Evolutionary conservation across 2,329 filamentous ascomycete species (phyloP).

Genomic region (Bimuria novae-zelandiae): DNA sequence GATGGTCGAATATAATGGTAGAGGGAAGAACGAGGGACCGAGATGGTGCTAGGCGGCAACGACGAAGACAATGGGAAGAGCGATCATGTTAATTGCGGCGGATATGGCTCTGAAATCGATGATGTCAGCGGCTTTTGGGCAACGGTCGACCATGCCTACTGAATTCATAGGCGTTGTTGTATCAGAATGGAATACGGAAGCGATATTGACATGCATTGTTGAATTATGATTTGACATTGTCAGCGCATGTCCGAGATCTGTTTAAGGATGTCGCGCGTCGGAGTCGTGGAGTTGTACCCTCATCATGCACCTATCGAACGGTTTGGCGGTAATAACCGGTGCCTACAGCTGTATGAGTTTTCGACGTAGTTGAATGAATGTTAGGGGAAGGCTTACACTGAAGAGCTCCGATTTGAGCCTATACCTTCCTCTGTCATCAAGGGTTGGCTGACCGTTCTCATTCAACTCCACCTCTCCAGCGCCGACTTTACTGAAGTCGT

Average conservation of each 20-base stretch:
- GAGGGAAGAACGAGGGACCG: not conserved
- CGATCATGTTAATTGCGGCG: too few relatives aligned
- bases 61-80: not conserved
- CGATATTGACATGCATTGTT: too few relatives aligned
- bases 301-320: conserved; percentile 40
- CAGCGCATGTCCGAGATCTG: not conserved
- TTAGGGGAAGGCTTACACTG: conserved; percentile 32
- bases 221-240: not conserved
- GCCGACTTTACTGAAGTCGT: conserved; percentile 43
- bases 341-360: conserved; percentile 26
- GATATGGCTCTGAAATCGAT: not conserved
- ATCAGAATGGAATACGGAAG: not conserved
- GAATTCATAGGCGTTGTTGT: not conserved
- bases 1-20: not conserved
- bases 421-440: conserved; percentile 35
- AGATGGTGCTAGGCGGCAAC: not conserved
- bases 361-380: too few relatives aligned
- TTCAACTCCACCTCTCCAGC: conserved; percentile 33
- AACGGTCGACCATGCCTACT: not conserved
- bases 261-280: not conserved
- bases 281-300: conserved; percentile 21
- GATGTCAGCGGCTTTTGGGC: not conserved
- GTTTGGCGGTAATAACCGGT: conserved; percentile 37
- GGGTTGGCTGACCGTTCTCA: conserved; percentile 28
- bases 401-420: conserved; percentile 37